Base-by-base conservation (phyloP, 2,329 filamentous ascomycete species). In the Fusarium kyushuense region DNA sequence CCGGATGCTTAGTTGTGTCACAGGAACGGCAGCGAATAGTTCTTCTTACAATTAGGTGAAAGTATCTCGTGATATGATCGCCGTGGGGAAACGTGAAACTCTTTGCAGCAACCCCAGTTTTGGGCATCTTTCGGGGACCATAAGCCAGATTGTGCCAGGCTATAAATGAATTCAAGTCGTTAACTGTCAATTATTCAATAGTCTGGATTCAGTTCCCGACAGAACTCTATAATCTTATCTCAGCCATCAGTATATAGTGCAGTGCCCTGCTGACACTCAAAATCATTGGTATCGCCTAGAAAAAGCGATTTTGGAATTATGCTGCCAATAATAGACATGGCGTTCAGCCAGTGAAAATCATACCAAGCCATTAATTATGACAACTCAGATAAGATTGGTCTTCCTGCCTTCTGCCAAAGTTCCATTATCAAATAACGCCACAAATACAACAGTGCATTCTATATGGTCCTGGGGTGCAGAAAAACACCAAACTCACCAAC, bases 41-140 rank as follows among this genome's bases (percentile, higher is more conserved):
- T 55, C 32, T 32, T 64, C 56, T 74, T 42, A 42, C n/a, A 38
- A 19, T 42, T 74, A 73, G 60, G 70, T 74, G 69, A 73, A 73
- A 66, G 58, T 61, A 72, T 74, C 58, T 74, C 70, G 70, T 74
- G 69, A 74, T 74, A 49, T 33, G 53, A 72, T 70, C 57, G 53
- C 42, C 42, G 41, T 25, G 48, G 61, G 54, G 38, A 65, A 48
- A 46, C 23, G n/a, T 61, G 58, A 63, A 64, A 64, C 42, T 67
- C 40, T 35, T 51, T 51, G 54, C 47, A 47, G 33, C 35, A 57
- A 32, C 27, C 30, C 41, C 41, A 38, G 35, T 27, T 29, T 54
- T 52, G 42, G 30, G 33, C 21, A 40, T 27, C 19, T 23, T 23
- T 27, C 38, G 29, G 46, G 49, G 53, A 35, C 11, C 3, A 30